These are phyloP conservation scores for Coemansia sp. DNA, from an alignment of 192 early-diverging fungal species.

Conservation along the genomic window DNA sequence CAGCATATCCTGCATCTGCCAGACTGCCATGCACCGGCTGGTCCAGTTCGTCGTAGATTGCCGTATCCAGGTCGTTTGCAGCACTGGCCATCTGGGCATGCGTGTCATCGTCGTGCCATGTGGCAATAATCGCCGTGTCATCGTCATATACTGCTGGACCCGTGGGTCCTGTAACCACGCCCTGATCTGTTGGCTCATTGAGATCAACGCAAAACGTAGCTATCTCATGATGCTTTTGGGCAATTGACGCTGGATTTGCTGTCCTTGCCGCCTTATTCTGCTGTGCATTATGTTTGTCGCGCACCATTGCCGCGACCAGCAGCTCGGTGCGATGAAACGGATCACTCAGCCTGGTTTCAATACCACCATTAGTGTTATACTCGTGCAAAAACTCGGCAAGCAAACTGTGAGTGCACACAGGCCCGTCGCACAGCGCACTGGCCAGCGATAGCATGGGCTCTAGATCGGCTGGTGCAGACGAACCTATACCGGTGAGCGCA, in stretches of 20 bases:
- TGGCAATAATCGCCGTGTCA: constrained; percentile 1
- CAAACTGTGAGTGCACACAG: background rate
- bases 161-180: background rate
- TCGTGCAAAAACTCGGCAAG: background rate
- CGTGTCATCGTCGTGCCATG: constrained; percentile 6
- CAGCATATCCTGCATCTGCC: background rate
- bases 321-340: constrained; percentile 4
- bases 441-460: constrained; percentile 12
- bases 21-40: no score
- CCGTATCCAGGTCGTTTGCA: background rate
- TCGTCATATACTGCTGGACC: background rate
- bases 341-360: background rate
- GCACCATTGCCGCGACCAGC: background rate
- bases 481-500: background rate
- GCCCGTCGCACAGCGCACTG: constrained; percentile 4
- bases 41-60: background rate
- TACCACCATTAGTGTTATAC: background rate
- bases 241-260: background rate
- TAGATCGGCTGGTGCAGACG: background rate
- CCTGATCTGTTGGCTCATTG: background rate
- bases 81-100: background rate
- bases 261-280: background rate
- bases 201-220: background rate
- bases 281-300: background rate
- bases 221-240: background rate